Base-by-base conservation (phyloP, 306 rosid species). In the Acacia acuminata region DNA sequence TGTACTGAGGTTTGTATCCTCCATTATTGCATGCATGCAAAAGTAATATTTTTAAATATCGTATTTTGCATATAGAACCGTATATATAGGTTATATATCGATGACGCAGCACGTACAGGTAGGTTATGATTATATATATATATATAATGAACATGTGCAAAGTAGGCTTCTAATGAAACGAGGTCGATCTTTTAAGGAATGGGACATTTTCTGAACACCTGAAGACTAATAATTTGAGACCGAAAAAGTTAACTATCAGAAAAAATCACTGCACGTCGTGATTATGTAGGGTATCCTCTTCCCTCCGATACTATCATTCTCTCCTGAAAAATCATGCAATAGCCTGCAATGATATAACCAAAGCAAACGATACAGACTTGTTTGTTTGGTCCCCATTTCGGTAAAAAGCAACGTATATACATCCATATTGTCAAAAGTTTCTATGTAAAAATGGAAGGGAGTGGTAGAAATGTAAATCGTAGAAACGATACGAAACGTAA, bases 1-100 rank as follows among this genome's bases (percentile, higher is more conserved):
- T 42, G 55, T 43, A 22, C 38, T 71, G 38, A 71, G n/a, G 7
- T 44, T 44, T 45, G 40, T 71, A 24, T 6, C 38, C 38, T 13
- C 13, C 45, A 44, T 14, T 45, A 44, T 32, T 44, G 76, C 76
- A 71, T 71, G 76, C 76, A 71, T 71, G 76, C 76, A 71, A 44
- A 70, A 70, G 53, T 70, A 44, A 24, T 71, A 45, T 43, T 58
- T 58, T 15, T 58, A 56, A 56, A 56, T 9, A 20, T 56, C 64
- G 30, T 56, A 12, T 25, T 56, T 8, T 19, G 61, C 61, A 53
- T 17, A 20, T 2, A 53, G 10, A 53, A 20, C 61, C 61, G 61
- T 53, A 20, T 8, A 9, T 24, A 3, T 61, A 24, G 67, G 36
- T 25, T 61, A 24, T 43, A 45, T 40, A 48, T 3, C 19, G 56